These are phyloP conservation scores for Colletotrichum chlorophyti DNA, from an alignment of 2,329 filamentous ascomycete genomes.

Conservation along the genomic window DNA sequence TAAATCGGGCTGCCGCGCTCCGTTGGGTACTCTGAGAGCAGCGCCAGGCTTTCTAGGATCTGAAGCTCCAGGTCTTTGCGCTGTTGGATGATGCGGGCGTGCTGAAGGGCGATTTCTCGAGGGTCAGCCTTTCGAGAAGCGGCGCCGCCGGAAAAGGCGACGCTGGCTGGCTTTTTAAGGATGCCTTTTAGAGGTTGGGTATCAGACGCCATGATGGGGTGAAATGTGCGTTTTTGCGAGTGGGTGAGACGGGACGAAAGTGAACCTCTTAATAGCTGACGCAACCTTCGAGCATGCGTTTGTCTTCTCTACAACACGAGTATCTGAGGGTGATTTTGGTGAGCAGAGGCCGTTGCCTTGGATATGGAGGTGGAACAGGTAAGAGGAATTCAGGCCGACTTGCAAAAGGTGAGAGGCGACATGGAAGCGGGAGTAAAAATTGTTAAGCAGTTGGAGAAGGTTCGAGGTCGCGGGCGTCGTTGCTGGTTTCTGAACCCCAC, in stretches of 20 bases:
- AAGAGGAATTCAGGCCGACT: not conserved
- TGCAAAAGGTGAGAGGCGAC: not conserved
- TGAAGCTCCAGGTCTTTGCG: slow-evolving; percentile 79
- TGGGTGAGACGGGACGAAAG: no score
- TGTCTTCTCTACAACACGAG: not conserved
- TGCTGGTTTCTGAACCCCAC: slow-evolving; percentile 2
- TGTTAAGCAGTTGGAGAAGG: slow-evolving; percentile 24
- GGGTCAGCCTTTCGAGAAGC: slow-evolving; percentile 47
- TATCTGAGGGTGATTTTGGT: not conserved
- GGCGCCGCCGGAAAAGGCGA: slow-evolving; percentile 41
- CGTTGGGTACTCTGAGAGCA: slow-evolving; percentile 68
- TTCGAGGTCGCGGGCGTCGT: slow-evolving; percentile 9
- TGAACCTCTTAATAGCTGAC: no score
- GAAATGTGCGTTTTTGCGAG: not conserved
- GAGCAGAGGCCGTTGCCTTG: not conserved
- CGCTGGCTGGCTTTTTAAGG: slow-evolving; percentile 61
- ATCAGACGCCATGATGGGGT: slow-evolving; percentile 49
- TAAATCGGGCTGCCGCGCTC: slow-evolving; percentile 36
- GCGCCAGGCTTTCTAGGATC: slow-evolving; percentile 76
- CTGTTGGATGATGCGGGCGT: slow-evolving; percentile 82
- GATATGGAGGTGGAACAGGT: no score
- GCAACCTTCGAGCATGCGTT: no score
- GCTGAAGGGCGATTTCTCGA: slow-evolving; percentile 75
- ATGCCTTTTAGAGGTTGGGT: slow-evolving; percentile 59
- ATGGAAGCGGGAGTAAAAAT: slow-evolving; percentile 5